Base-by-base conservation (phyloP, 345 rosid species). In the Moricandia arvensis region DNA sequence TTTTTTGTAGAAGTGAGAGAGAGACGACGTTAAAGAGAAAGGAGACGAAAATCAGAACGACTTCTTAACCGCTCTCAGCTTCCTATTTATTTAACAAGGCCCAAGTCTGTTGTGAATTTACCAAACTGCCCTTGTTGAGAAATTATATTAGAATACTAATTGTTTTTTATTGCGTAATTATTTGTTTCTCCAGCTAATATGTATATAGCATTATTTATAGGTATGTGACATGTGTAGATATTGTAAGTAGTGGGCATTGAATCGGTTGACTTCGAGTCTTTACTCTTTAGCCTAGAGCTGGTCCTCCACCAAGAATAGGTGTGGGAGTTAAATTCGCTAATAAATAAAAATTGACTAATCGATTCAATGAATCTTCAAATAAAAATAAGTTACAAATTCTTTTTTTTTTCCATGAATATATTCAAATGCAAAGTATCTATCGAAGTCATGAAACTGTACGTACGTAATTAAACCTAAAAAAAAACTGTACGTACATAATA, bases 31-130 rank as follows among this genome's bases (percentile, higher is more conserved):
- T 38, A 38, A 61, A 60, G 77, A 38, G 77, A 73, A 78, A 59
- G 17, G 53, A 78, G 74, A 78, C 49, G 81, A 72, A 72, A 72
- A 72, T 72, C 77, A 51, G 73, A 78, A 78, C 81, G 77, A 78
- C 81, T 72, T 78, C 73, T 29, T 78, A 78, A 78, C 81, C 81
- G 81, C 49, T 16, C 49, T 16, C 53, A 60, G 10, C 51, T 13
- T 53, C 15, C 10, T 12, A 4, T 78, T 72, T 72, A 59, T 6
- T 72, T 47, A 66, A 27, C 49, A 2, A 5, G 2, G 8, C 1
- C 73, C 49, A 4, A 66, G 1, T 6, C n/a, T 29, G 8, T 35
- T 10, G 0, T 0, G 1, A 41, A 72, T 59, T 72, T 78, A 78
- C 81, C 3, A 13, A 66, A 16, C 0, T 16, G 2, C 27, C 77